Conservation (phyloP, 441 rosid genomes). For the Populus hybrid region DNA sequence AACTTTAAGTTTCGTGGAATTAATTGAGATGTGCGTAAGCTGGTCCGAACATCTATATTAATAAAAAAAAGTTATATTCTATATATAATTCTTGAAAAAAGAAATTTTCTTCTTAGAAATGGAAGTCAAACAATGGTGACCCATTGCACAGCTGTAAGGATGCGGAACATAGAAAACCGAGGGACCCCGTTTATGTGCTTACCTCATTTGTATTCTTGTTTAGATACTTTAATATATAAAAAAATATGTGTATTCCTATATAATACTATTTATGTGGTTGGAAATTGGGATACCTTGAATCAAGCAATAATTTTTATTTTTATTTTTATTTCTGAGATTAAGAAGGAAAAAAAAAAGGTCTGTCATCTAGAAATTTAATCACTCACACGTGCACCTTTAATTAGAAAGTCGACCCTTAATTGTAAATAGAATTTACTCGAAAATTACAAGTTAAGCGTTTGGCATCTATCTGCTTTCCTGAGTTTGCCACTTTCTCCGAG, state of each 20-base stretch:
- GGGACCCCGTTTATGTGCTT: constrained; percentile 16
- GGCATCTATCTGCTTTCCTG: neutral
- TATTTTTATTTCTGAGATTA: neutral
- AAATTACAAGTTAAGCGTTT: constrained; percentile 1
- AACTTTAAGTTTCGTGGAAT: too few relatives aligned
- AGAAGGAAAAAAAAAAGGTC: neutral
- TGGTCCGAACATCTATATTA: too few relatives aligned
- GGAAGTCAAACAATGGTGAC: constrained; percentile 18
- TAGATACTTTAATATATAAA: constrained; percentile 1
- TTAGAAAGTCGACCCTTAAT: constrained; percentile 29
- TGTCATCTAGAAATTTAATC: constrained; percentile 6
- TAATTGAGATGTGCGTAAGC: neutral
- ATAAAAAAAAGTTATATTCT: too few relatives aligned
- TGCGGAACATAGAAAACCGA: constrained; percentile 16
- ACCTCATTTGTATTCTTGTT: constrained; percentile 19
- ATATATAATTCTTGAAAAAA: too few relatives aligned
- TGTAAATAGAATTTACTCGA: constrained; percentile 26
- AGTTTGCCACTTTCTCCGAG: neutral
- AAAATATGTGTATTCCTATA: neutral
- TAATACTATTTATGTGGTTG: constrained; percentile 20
- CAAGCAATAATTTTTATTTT: constrained; percentile 9
- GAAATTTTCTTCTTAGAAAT: neutral
- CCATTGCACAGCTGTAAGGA: constrained; percentile 23
- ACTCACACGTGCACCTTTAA: constrained; percentile 33
- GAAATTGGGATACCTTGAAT: constrained; percentile 29